A percentile compares a stretch with the other conserved stretches of the same genome.
Conservation (phyloP, 2,329 filamentous ascomycete genomes). For the Talaromyces albobiverticillius region DNA sequence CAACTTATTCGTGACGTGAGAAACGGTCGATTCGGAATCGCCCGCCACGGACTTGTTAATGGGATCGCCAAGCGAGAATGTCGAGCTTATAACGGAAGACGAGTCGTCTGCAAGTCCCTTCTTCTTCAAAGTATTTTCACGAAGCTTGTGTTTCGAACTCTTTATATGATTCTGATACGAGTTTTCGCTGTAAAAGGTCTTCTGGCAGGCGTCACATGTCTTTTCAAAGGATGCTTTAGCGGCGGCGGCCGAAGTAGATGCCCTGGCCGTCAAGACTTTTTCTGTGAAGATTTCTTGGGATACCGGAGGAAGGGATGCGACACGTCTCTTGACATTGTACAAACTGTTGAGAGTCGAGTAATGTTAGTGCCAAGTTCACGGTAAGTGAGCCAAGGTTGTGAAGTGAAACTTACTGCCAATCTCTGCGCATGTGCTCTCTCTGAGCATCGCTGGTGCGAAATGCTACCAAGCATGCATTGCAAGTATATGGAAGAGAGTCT, state of each 20-base stretch:
- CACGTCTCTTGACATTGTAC: constrained; percentile 93
- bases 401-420: constrained; percentile 91
- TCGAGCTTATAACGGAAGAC: constrained; percentile 82
- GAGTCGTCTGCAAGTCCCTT: constrained; percentile 60
- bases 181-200: constrained; percentile 95
- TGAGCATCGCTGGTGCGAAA: constrained; percentile 93
- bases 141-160: constrained; percentile 83
- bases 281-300: constrained; percentile 91
- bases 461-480: constrained; percentile 96
- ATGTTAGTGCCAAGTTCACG: neutral
- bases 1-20: constrained; percentile 72
- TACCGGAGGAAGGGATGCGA: constrained; percentile 85
- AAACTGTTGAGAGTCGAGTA: constrained; percentile 55
- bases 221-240: constrained; percentile 88
- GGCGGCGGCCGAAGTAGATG: constrained; percentile 76
- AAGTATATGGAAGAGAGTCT: constrained; percentile 81
- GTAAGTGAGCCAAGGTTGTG: neutral
- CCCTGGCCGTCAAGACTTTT: constrained; percentile 89
- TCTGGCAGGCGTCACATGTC: constrained; percentile 75
- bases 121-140: constrained; percentile 52
- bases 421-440: constrained; percentile 93
- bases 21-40: constrained; percentile 55
- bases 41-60: constrained; percentile 50
- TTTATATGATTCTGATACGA: constrained; percentile 89
- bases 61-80: constrained; percentile 85